A percentile compares a stretch with the other conserved stretches of the same genome.
These are phyloP conservation scores for Tolypocladium inflatum DNA, from an alignment of 2,329 filamentous ascomycete species.

Conservation along the genomic window DNA sequence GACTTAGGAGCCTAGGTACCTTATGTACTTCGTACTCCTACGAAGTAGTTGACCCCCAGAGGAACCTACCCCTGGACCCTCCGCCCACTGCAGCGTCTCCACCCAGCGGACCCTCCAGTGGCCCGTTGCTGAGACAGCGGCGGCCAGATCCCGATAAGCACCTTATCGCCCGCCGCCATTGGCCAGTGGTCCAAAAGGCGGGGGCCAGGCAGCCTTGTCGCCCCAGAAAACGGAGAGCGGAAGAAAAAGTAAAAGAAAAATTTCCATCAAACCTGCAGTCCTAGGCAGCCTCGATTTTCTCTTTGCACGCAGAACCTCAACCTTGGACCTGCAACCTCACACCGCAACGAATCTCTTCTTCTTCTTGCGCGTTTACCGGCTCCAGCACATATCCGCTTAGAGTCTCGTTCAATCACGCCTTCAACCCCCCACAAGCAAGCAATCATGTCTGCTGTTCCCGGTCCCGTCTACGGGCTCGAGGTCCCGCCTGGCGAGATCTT, in stretches of 20 bases:
- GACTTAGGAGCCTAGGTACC: too few species aligned
- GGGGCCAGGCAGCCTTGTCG: conserved; percentile 4
- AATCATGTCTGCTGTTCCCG: conserved; percentile 50
- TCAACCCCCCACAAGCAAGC: background rate
- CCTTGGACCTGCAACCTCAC: background rate
- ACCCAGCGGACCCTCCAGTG: background rate
- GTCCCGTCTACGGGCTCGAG: conserved; percentile 86
- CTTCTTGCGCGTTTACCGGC: background rate
- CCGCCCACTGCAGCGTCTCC: background rate
- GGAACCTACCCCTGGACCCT: too few species aligned
- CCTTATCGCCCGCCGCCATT: conserved; percentile 21
- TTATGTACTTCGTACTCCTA: too few species aligned
- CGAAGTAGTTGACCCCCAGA: too few species aligned
- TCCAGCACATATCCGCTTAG: background rate
- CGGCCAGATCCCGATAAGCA: conserved; percentile 14
- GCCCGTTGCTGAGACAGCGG: conserved; percentile 23
- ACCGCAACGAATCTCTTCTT: background rate
- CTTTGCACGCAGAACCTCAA: background rate
- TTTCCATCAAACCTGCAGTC: background rate
- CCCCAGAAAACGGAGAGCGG: conserved; percentile 1
- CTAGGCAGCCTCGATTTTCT: background rate
- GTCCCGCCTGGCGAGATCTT: conserved; percentile 78
- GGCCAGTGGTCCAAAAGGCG: conserved; percentile 6
- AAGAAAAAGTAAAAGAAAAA: conserved; percentile 17
- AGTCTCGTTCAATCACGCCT: background rate